These are phyloP conservation scores for Aaosphaeria arxii DNA, from an alignment of 2,329 filamentous ascomycete species.

Conservation along the genomic window DNA sequence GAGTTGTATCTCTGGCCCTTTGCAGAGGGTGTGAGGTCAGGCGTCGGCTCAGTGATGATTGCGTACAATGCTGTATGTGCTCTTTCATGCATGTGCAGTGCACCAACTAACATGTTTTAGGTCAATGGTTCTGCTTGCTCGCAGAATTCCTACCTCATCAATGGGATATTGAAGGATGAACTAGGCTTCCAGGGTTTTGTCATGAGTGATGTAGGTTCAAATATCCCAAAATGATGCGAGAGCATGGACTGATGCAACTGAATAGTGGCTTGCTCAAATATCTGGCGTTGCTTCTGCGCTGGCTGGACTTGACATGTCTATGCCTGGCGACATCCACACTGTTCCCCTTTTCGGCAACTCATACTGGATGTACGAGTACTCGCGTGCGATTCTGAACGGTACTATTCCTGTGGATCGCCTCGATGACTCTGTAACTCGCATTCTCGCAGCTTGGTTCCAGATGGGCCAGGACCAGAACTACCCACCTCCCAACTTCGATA, in stretches of 20 bases:
- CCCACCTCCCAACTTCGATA: conserved; percentile 43
- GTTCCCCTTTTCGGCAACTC: conserved; percentile 45
- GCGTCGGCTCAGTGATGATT: conserved; percentile 80
- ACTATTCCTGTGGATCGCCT: conserved; percentile 78
- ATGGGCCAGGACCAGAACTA: conserved; percentile 38
- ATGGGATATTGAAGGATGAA: conserved; percentile 81
- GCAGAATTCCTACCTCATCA: conserved; percentile 77
- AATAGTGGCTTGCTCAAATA: conserved; percentile 73
- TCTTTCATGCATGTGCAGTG: background rate
- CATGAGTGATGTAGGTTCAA: conserved; percentile 61
- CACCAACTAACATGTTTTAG: conserved; percentile 7
- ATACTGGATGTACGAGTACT: conserved; percentile 71
- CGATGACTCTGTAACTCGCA: conserved; percentile 83
- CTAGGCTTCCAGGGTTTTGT: conserved; percentile 84
- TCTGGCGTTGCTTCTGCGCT: conserved; percentile 76
- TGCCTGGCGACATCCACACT: conserved; percentile 67
- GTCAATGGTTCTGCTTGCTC: conserved; percentile 56
- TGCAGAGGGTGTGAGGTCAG: conserved; percentile 70
- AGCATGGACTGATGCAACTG: too few relatives aligned
- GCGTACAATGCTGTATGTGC: conserved; percentile 57
- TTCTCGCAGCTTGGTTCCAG: conserved; percentile 84
- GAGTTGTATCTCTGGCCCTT: conserved; percentile 88
- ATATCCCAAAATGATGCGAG: too few relatives aligned
- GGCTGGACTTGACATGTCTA: conserved; percentile 79
- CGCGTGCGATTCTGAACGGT: conserved; percentile 73